Evolutionary conservation across 2,329 filamentous ascomycete genomes (phyloP).

Genomic region (Cladosporium sp.): DNA sequence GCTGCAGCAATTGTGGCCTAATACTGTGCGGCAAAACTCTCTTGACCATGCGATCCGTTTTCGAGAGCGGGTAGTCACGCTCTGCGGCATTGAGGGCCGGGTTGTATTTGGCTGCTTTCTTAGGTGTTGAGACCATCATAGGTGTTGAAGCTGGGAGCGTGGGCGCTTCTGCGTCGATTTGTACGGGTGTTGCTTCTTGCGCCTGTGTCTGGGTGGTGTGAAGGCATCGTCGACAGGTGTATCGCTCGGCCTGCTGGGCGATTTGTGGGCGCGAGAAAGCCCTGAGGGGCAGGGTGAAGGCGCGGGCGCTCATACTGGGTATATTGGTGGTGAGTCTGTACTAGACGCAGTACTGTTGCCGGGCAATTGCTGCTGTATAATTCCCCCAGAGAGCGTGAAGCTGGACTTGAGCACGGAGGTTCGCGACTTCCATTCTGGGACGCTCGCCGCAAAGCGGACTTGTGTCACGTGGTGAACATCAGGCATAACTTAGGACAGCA

Average conservation of each 20-base stretch:
- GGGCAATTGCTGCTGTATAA: slow-evolving; percentile 4
- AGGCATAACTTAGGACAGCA: neutral
- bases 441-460: slow-evolving; percentile 3
- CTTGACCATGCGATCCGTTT: slow-evolving; percentile 28
- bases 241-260: slow-evolving; percentile 25
- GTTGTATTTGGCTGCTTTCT: slow-evolving; percentile 1
- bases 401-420: slow-evolving; percentile 15
- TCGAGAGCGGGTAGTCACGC: slow-evolving; percentile 23
- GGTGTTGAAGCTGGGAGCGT: slow-evolving; percentile 11
- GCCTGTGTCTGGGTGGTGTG: slow-evolving; percentile 28
- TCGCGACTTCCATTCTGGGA: slow-evolving; percentile 4
- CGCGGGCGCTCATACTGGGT: slow-evolving; percentile 29
- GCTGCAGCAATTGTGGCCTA: slow-evolving; percentile 27
- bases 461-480: neutral
- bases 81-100: slow-evolving; percentile 24
- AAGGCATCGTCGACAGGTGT: slow-evolving; percentile 36
- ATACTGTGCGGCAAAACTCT: slow-evolving; percentile 26
- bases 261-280: slow-evolving; percentile 22
- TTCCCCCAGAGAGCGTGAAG: slow-evolving; percentile 14
- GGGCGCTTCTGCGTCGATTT: slow-evolving; percentile 13
- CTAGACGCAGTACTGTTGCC: neutral
- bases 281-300: slow-evolving; percentile 30
- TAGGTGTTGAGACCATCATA: neutral
- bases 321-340: neutral
- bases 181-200: slow-evolving; percentile 12